Percentiles rank a stretch among this genome's conserved stretches.
phyloP scores from a whole-genome alignment of 2,329 filamentous ascomycete genomes.

The Nothomitra cinnamomea region DNA sequence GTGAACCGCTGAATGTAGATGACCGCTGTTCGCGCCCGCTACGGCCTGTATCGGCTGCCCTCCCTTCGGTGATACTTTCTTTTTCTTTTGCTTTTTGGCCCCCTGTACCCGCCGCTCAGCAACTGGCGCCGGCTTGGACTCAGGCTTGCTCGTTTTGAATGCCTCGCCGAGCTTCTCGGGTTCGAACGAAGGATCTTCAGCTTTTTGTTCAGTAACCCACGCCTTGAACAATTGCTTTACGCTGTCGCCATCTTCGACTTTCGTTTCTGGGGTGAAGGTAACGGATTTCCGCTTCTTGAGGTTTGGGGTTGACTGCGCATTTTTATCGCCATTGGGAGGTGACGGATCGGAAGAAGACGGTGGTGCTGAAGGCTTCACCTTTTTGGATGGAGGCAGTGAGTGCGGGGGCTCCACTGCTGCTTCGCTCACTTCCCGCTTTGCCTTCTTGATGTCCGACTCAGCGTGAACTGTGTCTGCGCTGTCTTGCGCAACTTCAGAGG shows the following conservation, averaged over 20 bases:
- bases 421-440: constrained; percentile 1
- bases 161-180: constrained; percentile 15
- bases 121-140: constrained; percentile 4
- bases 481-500: constrained; percentile 8
- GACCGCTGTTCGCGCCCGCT: constrained; percentile 17
- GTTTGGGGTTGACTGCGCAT: not conserved
- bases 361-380: not conserved
- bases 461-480: constrained; percentile 2
- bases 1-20: constrained; percentile 47
- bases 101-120: not conserved
- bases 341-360: not conserved
- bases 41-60: constrained; percentile 19
- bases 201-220: constrained; percentile 26
- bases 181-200: constrained; percentile 15
- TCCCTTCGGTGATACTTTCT: constrained; percentile 21
- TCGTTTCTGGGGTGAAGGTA: constrained; percentile 46
- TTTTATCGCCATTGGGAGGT: not conserved
- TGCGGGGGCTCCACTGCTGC: not conserved
- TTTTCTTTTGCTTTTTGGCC: constrained; percentile 10
- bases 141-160: constrained; percentile 7
- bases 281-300: constrained; percentile 39
- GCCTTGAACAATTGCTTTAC: constrained; percentile 33
- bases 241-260: constrained; percentile 37
- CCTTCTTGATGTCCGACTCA: not conserved
- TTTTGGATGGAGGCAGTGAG: not conserved